phyloP scores from a whole-genome alignment of 2,329 filamentous ascomycete genomes.

The Paecilomyces formosus region DNA sequence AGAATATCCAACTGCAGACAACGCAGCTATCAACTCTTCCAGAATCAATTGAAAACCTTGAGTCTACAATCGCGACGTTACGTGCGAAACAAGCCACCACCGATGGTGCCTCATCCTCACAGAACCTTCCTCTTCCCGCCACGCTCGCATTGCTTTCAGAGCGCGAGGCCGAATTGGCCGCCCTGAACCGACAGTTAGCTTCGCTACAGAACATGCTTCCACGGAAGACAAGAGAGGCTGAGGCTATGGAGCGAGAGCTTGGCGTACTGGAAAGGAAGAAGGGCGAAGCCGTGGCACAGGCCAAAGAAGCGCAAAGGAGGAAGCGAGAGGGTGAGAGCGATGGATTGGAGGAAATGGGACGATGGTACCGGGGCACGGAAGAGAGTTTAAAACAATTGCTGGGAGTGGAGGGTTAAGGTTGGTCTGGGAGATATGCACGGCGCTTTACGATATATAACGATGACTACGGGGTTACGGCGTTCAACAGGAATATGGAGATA shows the following conservation, averaged over 20 bases:
- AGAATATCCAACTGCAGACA: slow-evolving; percentile 46
- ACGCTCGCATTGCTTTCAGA: slow-evolving; percentile 34
- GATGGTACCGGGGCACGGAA: slow-evolving; percentile 39
- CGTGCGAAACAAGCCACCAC: slow-evolving; percentile 49
- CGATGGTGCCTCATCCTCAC: slow-evolving; percentile 48
- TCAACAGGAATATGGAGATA: slow-evolving; percentile 6
- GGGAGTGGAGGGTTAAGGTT: slow-evolving; percentile 18
- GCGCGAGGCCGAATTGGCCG: slow-evolving; percentile 32
- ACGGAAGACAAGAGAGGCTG: slow-evolving; percentile 35
- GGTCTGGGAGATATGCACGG: background rate
- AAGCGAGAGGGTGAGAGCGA: slow-evolving; percentile 39
- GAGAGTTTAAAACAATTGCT: slow-evolving; percentile 33
- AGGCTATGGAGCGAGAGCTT: slow-evolving; percentile 38
- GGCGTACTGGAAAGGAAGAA: slow-evolving; percentile 36
- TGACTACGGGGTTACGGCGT: slow-evolving; percentile 13
- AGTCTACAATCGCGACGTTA: slow-evolving; percentile 42
- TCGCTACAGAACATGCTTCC: slow-evolving; percentile 37
- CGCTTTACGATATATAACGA: slow-evolving; percentile 14
- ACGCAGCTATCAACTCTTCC: slow-evolving; percentile 46
- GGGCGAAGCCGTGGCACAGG: slow-evolving; percentile 39
- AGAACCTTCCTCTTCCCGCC: slow-evolving; percentile 32
- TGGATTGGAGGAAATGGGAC: slow-evolving; percentile 38
- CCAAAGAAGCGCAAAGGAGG: slow-evolving; percentile 36
- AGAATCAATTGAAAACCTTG: slow-evolving; percentile 44
- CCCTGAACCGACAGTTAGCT: slow-evolving; percentile 34